A percentile compares a stretch with the other conserved stretches of the same genome.
Conservation (phyloP, 805 yeast species). For the Maudiozyma barnettii region DNA sequence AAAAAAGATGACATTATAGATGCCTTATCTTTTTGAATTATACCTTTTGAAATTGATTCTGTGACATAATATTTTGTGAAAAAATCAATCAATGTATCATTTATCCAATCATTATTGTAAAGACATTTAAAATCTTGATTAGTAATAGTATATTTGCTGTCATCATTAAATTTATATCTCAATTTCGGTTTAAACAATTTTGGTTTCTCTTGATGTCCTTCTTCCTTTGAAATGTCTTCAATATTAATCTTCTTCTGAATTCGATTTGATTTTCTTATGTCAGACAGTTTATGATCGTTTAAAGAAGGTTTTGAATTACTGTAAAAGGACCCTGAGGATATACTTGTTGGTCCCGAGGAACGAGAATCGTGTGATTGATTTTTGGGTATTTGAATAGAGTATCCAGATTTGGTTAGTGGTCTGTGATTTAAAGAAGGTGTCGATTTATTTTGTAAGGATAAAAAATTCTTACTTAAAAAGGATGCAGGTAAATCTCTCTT, state of each 20-base stretch:
- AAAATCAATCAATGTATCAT: slow-evolving; percentile 82
- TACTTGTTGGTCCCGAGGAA: background rate
- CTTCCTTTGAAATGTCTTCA: background rate
- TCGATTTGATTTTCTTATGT: background rate
- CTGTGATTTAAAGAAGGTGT: background rate
- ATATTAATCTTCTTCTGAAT: slow-evolving; percentile 5
- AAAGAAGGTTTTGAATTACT: background rate
- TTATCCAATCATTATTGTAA: slow-evolving; percentile 76
- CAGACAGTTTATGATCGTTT: background rate
- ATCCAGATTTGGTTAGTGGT: background rate
- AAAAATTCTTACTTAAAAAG: background rate
- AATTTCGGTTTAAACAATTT: slow-evolving; percentile 35
- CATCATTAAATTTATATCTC: slow-evolving; percentile 44
- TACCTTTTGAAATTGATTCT: slow-evolving; percentile 19
- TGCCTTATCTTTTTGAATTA: slow-evolving; percentile 31
- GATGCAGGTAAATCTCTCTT: too few relatives aligned
- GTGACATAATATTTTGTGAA: slow-evolving; percentile 55
- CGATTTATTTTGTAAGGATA: background rate
- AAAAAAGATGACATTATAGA: slow-evolving; percentile 76
- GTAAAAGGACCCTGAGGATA: slow-evolving; percentile 1
- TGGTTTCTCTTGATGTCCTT: slow-evolving; percentile 10
- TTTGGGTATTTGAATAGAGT: background rate
- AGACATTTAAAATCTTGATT: slow-evolving; percentile 71
- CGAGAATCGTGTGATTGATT: background rate
- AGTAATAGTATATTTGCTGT: slow-evolving; percentile 45